A percentile compares a stretch with the other conserved stretches of the same genome.
Conservation (phyloP, 192 early-diverging fungal species). For the Funneliformis geosporum region DNA sequence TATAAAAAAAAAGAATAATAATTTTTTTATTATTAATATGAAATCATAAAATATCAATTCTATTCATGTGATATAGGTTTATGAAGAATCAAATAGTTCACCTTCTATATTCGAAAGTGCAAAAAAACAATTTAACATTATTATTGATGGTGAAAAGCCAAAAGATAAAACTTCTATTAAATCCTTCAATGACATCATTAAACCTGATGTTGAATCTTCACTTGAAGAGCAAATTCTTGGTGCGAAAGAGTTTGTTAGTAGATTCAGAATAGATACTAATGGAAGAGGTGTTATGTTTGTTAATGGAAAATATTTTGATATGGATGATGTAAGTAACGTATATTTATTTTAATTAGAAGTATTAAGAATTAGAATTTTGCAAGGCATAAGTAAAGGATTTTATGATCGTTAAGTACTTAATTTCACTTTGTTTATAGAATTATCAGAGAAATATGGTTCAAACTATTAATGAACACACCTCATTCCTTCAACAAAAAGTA, state of each 20-base stretch:
- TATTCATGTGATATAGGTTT: neutral
- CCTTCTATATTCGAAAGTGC: neutral
- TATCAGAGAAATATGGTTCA: slow-evolving; percentile 37
- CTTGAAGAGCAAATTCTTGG: slow-evolving; percentile 8
- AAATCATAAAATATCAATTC: neutral
- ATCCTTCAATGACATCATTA: slow-evolving; percentile 14
- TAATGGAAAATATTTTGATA: slow-evolving; percentile 75
- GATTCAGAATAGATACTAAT: slow-evolving; percentile 22
- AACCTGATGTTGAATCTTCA: neutral
- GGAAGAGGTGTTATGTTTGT: slow-evolving; percentile 64
- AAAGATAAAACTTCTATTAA: neutral
- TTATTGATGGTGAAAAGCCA: neutral
- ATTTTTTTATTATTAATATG: neutral
- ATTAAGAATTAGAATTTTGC: too few relatives aligned
- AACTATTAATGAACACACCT: slow-evolving; percentile 34
- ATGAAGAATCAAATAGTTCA: neutral
- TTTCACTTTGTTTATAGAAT: slow-evolving; percentile 29
- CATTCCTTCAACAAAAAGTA: slow-evolving; percentile 37
- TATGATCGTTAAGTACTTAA: neutral
- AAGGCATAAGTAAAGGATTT: too few relatives aligned
- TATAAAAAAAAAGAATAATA: neutral
- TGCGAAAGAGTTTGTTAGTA: neutral
- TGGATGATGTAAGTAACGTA: slow-evolving; percentile 50
- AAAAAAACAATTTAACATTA: neutral
- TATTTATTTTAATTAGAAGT: slow-evolving; percentile 22